Percentiles rank a stretch among this genome's conserved stretches.
phyloP scores from a whole-genome alignment of 805 yeast genomes.

The Pichia exigua region DNA sequence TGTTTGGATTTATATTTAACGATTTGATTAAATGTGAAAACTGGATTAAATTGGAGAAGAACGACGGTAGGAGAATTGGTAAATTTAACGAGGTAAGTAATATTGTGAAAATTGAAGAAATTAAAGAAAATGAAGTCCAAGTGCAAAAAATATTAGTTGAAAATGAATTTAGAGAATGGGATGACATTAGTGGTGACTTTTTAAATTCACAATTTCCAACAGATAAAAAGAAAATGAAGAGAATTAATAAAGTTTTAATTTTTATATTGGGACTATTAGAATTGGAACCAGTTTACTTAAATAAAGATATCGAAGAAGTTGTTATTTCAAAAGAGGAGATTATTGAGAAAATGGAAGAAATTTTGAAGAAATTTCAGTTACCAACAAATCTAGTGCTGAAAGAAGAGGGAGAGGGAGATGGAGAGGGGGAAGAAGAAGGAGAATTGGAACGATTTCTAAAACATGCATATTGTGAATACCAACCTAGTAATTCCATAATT shows the following conservation, averaged over 20 bases:
- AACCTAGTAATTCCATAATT: conserved; percentile 78
- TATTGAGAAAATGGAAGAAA: conserved; percentile 20
- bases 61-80: conserved; percentile 46
- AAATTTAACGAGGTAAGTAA: conserved; percentile 35
- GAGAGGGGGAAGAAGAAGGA: conserved; percentile 15
- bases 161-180: conserved; percentile 32
- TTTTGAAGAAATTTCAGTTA: conserved; percentile 34
- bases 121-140: conserved; percentile 27
- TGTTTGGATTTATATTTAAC: conserved; percentile 73
- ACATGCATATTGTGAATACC: conserved; percentile 57
- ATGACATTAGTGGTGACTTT: conserved; percentile 13
- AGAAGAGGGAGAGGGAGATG: no score
- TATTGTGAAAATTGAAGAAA: conserved; percentile 31
- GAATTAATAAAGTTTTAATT: conserved; percentile 52
- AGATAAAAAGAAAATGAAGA: conserved; percentile 33
- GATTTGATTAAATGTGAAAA: conserved; percentile 67
- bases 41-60: conserved; percentile 42
- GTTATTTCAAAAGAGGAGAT: conserved; percentile 24
- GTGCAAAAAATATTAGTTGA: conserved; percentile 32
- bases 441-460: conserved; percentile 33
- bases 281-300: conserved; percentile 8
- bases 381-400: conserved; percentile 37
- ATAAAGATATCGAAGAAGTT: conserved; percentile 15
- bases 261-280: conserved; percentile 51
- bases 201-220: conserved; percentile 13